Conservation (phyloP, 805 yeast genomes). For the Candida nitratophila region DNA sequence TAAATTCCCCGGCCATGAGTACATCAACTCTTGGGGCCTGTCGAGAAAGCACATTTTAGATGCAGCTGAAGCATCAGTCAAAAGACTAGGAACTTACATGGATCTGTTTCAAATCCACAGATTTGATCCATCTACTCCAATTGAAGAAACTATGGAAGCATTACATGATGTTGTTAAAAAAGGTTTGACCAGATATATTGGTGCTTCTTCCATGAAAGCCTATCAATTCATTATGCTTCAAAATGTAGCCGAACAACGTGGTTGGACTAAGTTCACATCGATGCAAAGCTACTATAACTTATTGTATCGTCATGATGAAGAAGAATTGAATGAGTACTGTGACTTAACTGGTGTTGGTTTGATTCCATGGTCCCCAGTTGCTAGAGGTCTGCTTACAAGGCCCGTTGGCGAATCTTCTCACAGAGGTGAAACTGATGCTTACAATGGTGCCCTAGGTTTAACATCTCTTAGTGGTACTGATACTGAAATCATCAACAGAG, state of each 20-base stretch:
- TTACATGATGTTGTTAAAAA: slow-evolving; percentile 42
- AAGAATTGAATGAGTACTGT: slow-evolving; percentile 55
- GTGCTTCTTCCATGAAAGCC: slow-evolving; percentile 58
- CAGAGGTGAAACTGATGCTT: background rate
- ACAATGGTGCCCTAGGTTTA: background rate
- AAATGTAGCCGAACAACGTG: slow-evolving; percentile 44
- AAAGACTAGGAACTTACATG: slow-evolving; percentile 42
- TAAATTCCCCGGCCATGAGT: slow-evolving; percentile 11
- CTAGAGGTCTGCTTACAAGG: slow-evolving; percentile 47
- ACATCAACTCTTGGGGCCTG: slow-evolving; percentile 32
- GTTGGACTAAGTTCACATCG: slow-evolving; percentile 52
- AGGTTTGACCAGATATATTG: slow-evolving; percentile 48
- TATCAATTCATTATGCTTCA: slow-evolving; percentile 49
- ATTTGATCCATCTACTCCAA: slow-evolving; percentile 39
- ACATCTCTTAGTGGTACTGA: slow-evolving; percentile 18
- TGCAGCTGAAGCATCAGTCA: slow-evolving; percentile 31
- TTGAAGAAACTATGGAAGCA: slow-evolving; percentile 49
- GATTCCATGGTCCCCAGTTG: slow-evolving; percentile 57
- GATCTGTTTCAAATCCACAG: slow-evolving; percentile 56
- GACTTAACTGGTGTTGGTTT: slow-evolving; percentile 44
- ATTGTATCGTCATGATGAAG: slow-evolving; percentile 56
- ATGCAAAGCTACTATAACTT: slow-evolving; percentile 56
- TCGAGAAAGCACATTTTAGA: slow-evolving; percentile 43
- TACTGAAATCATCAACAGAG: slow-evolving; percentile 35
- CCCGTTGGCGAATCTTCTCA: slow-evolving; percentile 21